A percentile compares a stretch with the other conserved stretches of the same genome.
phyloP scores from a whole-genome alignment of 2,329 filamentous ascomycete species.

The Cladosporium austrohemisphaericum region DNA sequence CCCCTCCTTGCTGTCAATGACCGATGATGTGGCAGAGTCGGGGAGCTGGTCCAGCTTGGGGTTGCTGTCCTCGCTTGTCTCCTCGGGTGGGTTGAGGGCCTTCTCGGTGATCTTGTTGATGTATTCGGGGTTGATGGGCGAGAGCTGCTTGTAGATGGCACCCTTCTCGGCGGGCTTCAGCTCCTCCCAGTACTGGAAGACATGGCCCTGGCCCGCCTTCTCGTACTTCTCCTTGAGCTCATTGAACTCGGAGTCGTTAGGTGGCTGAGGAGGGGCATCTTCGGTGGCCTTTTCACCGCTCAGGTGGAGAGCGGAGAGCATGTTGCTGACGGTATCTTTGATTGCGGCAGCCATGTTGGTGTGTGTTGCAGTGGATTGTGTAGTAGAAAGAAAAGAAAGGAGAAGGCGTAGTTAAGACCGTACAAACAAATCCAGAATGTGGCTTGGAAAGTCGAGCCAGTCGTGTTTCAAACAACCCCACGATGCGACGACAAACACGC shows the following conservation, averaged over 20 bases:
- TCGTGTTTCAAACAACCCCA: no score
- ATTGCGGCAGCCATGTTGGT: slow-evolving; percentile 39
- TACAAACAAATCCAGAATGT: no score
- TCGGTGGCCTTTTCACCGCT: slow-evolving; percentile 33
- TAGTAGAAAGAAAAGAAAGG: neutral
- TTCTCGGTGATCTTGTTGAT: slow-evolving; percentile 84
- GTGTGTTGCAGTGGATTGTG: neutral
- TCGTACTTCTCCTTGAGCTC: slow-evolving; percentile 69
- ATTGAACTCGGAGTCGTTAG: slow-evolving; percentile 63
- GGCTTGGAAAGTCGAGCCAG: neutral
- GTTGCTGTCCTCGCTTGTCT: slow-evolving; percentile 51
- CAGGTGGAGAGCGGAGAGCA: slow-evolving; percentile 42
- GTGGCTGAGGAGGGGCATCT: slow-evolving; percentile 43
- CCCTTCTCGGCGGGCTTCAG: slow-evolving; percentile 71
- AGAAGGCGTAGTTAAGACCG: neutral
- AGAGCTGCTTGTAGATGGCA: slow-evolving; percentile 75
- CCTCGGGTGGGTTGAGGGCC: slow-evolving; percentile 72
- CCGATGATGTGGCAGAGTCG: slow-evolving; percentile 78
- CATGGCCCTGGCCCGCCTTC: slow-evolving; percentile 69
- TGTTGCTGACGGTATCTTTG: slow-evolving; percentile 37
- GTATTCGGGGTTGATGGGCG: slow-evolving; percentile 73
- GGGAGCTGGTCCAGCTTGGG: slow-evolving; percentile 78
- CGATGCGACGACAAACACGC: no score
- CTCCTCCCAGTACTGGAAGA: slow-evolving; percentile 83
- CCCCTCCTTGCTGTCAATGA: slow-evolving; percentile 77